phyloP scores from a whole-genome alignment of 2,329 filamentous ascomycete species.

The Hypoxylon sp. region DNA sequence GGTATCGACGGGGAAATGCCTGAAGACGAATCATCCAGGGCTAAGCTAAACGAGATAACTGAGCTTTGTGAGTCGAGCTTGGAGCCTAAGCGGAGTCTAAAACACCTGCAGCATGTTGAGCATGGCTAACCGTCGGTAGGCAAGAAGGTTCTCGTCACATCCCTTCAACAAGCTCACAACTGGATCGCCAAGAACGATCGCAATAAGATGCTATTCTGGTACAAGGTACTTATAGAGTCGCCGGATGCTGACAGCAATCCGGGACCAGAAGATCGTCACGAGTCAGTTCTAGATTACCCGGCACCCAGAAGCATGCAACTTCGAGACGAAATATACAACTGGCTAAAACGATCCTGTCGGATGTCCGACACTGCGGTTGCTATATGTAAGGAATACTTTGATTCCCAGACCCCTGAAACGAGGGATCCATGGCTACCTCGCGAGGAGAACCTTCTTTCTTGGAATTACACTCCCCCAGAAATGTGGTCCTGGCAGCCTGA shows the following conservation, averaged over 20 bases:
- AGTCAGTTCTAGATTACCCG: slow-evolving; percentile 63
- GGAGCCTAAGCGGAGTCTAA: not conserved
- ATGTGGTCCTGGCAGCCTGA: slow-evolving; percentile 43
- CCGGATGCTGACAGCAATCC: slow-evolving; percentile 60
- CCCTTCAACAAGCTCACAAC: slow-evolving; percentile 74
- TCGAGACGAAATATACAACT: slow-evolving; percentile 71
- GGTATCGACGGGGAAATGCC: slow-evolving; percentile 73
- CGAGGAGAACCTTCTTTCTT: slow-evolving; percentile 64
- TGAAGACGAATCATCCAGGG: slow-evolving; percentile 66
- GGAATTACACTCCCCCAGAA: slow-evolving; percentile 64
- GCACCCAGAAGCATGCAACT: slow-evolving; percentile 68
- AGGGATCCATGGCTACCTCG: slow-evolving; percentile 62
- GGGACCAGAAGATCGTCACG: slow-evolving; percentile 61
- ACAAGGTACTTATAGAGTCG: slow-evolving; percentile 70
- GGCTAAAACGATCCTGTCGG: slow-evolving; percentile 70
- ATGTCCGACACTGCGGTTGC: slow-evolving; percentile 68
- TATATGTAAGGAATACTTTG: slow-evolving; percentile 67
- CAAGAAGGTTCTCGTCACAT: slow-evolving; percentile 74
- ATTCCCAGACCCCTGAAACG: slow-evolving; percentile 61
- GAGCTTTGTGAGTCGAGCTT: slow-evolving; percentile 66
- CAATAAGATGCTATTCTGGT: slow-evolving; percentile 78
- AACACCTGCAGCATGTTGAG: not conserved
- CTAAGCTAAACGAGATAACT: slow-evolving; percentile 71
- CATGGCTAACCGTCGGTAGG: slow-evolving; percentile 56
- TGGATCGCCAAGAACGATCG: slow-evolving; percentile 76